phyloP scores from a whole-genome alignment of 1,284 basidiomycete species.

The Ustilago nuda region DNA sequence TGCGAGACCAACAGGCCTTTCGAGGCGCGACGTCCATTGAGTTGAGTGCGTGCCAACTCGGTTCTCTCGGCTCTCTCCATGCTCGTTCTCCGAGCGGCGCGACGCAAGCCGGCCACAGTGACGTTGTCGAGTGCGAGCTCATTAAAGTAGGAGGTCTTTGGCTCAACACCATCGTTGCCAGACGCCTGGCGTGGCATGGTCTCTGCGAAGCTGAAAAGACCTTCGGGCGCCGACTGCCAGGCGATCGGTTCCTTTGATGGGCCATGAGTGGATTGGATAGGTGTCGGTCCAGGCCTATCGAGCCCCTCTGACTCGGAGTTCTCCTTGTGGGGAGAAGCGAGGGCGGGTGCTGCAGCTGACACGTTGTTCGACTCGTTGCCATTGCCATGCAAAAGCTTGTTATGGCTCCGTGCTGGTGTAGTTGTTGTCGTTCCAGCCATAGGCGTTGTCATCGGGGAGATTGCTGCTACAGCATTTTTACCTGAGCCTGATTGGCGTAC shows the following conservation, averaged over 20 bases:
- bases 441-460: conserved; percentile 14
- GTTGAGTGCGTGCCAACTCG: conserved; percentile 17
- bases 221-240: conserved; percentile 55
- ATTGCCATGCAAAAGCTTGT: conserved; percentile 22
- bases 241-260: conserved; percentile 25
- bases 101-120: conserved; percentile 55
- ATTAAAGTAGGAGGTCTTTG: conserved; percentile 10
- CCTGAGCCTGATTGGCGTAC: conserved; percentile 1
- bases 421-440: conserved; percentile 10
- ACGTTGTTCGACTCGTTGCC: background rate
- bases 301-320: conserved; percentile 11
- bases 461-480: background rate
- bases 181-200: conserved; percentile 41
- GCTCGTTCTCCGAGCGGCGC: conserved; percentile 56
- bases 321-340: background rate
- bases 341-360: background rate
- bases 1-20: conserved; percentile 31
- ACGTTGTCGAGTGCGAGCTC: conserved; percentile 36
- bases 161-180: conserved; percentile 12
- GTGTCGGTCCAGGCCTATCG: conserved; percentile 49
- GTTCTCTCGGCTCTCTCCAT: conserved; percentile 35
- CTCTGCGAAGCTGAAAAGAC: conserved; percentile 34
- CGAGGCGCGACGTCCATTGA: conserved; percentile 22
- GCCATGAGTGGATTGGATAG: conserved; percentile 39
- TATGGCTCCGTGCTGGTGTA: conserved; percentile 5